phyloP scores from a whole-genome alignment of 164 flowering plant genomes.

The Tetrastigma voinierianum region DNA sequence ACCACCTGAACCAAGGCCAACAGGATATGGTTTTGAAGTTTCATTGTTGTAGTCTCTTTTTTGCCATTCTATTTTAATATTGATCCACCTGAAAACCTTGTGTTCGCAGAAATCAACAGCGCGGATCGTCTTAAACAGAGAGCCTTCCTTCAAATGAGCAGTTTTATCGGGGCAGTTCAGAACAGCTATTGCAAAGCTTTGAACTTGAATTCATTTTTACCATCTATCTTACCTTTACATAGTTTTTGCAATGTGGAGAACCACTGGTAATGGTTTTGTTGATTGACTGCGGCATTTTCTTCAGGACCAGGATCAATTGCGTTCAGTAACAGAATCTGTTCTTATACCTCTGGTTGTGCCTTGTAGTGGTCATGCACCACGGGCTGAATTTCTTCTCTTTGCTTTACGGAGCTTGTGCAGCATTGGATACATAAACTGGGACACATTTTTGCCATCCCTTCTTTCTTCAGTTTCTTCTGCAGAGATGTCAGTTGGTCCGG shows the following conservation, averaged over 20 bases:
- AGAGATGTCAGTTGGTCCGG: conserved; percentile 63
- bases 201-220: not conserved
- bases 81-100: not conserved
- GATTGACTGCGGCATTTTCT: conserved; percentile 11
- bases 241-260: not conserved
- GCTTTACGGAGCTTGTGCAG: conserved; percentile 71
- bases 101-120: conserved; percentile 71
- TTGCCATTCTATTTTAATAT: not conserved
- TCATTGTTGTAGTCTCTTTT: too few species aligned
- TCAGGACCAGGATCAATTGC: conserved; percentile 92
- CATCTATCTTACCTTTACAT: not conserved
- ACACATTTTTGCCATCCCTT: conserved; percentile 82
- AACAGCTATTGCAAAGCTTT: conserved; percentile 68
- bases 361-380: conserved; percentile 88
- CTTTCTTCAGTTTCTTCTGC: conserved; percentile 80
- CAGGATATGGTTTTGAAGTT: too few species aligned
- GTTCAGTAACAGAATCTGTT: conserved; percentile 77
- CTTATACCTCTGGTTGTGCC: conserved; percentile 82
- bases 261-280: conserved; percentile 5
- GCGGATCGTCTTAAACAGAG: conserved; percentile 79
- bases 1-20: too few species aligned
- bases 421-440: conserved; percentile 84
- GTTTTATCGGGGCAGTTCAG: conserved; percentile 79
- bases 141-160: conserved; percentile 92
- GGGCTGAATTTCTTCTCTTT: conserved; percentile 90